Evolutionary conservation across 1,284 basidiomycete genomes (phyloP), one percentile per base, ranked within the genome.

Genomic region (Rhodotorula sp.): DNA sequence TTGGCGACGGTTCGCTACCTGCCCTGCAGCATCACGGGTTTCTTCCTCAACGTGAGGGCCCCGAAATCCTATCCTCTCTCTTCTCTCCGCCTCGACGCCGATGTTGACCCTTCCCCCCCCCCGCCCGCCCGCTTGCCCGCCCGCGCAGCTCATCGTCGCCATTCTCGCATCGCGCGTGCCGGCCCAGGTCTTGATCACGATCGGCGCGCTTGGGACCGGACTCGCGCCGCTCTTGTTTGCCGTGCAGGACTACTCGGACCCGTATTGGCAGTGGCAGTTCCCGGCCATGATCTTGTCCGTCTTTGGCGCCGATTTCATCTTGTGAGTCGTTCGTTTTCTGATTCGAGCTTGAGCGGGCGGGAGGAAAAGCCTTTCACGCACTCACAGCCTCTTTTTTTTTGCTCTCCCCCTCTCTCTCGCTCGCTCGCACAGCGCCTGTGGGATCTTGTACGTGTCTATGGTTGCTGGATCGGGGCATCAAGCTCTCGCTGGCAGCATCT

Each of bases 211-310:
- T 15, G 80, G 87, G n/a, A 91, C 91, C 0, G 84, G 68, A 0
- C 85, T 84, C 23, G 89, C 90, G 0, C 87, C 87, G 69, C 81
- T 93, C 47, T 83, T 93, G 5, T 90, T 93, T 74, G 90, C 91
- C 0, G 79, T 91, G 8, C 88, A 92, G 69, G 78, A 86, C 21
- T 85, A 88, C 0, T 72, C 83, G 5, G 84, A 84, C 5, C 81
- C 87, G 1, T 96, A 90, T 80, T 94, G 91, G 91, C 87, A 87
- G 1, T 90, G 86, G 69, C 89, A 88, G 21, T 93, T 96, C 83
- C 90, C 91, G 6, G 87, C 89, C 1, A 87, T 91, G 52, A 64
- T 64, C 43, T 6, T 64, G 14, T 48, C 43, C 21, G 63, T 64
- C 4, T 64, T 64, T 48, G 63, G 73, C 64, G 74, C 73, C 23